A percentile compares a stretch with the other conserved stretches of the same genome.
phyloP scores from a whole-genome alignment of 306 rosid genomes.

The Fragaria vesca region DNA sequence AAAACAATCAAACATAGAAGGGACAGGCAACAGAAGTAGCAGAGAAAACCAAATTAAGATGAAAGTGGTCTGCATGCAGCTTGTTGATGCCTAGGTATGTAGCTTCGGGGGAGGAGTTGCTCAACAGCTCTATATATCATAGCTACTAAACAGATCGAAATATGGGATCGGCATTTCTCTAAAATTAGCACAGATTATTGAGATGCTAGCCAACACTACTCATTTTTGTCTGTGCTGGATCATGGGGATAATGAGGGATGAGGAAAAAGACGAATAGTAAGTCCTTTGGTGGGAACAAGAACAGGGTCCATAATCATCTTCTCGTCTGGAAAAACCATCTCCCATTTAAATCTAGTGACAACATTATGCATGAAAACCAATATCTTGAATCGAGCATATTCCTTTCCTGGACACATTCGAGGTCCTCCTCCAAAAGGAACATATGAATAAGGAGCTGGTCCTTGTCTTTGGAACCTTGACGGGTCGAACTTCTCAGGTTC shows the following conservation, averaged over 20 bases:
- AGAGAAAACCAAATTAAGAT: too few species aligned
- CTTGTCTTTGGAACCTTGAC: not conserved
- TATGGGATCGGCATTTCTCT: too few species aligned
- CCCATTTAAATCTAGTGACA: not conserved
- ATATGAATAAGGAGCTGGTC: not conserved
- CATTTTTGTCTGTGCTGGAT: not conserved
- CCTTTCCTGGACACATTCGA: not conserved
- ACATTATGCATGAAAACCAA: not conserved
- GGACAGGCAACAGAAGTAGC: too few species aligned
- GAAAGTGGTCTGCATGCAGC: too few species aligned
- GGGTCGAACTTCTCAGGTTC: not conserved
- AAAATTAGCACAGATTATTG: not conserved
- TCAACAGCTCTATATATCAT: too few species aligned
- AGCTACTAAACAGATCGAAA: too few species aligned
- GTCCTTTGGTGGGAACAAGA: not conserved
- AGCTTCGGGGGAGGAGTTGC: too few species aligned
- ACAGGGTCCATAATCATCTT: not conserved
- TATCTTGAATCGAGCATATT: conserved; percentile 1
- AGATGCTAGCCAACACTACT: not conserved
- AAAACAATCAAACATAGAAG: too few species aligned
- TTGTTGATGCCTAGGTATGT: too few species aligned
- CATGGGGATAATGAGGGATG: not conserved
- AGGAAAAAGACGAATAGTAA: not conserved
- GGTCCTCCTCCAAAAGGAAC: conserved; percentile 9
- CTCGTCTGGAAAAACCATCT: not conserved